Evolutionary conservation across 805 yeast species (phyloP).

Genomic region (Yueomyces sp.): DNA sequence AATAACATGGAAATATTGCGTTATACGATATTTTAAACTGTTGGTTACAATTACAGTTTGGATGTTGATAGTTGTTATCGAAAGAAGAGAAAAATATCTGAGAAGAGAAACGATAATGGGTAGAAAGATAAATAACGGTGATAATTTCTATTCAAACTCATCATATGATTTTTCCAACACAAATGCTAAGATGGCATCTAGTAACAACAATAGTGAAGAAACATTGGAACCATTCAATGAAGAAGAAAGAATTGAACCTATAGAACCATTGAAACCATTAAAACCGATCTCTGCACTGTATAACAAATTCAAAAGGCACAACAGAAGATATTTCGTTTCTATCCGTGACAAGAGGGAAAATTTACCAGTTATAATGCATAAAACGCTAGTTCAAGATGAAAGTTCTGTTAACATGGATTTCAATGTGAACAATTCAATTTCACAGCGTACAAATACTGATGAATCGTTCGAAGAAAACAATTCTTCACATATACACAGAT

Average conservation of each 20-base stretch:
- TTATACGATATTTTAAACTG: slow-evolving; percentile 12
- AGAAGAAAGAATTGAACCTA: no score
- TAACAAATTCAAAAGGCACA: slow-evolving; percentile 1
- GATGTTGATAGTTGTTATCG: slow-evolving; percentile 21
- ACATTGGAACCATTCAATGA: no score
- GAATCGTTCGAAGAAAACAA: no score
- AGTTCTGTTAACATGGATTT: no score
- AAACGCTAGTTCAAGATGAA: no score
- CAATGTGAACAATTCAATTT: no score
- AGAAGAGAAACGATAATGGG: slow-evolving; percentile 21
- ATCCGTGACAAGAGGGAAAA: no score
- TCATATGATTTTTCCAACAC: slow-evolving; percentile 6
- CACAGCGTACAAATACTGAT: no score
- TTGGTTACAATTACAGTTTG: slow-evolving; percentile 21
- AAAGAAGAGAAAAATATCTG: slow-evolving; percentile 14
- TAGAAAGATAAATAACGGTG: slow-evolving; percentile 17
- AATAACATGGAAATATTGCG: slow-evolving; percentile 14
- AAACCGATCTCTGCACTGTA: background rate
- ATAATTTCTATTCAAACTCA: slow-evolving; percentile 18
- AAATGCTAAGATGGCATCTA: background rate
- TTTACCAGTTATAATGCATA: no score
- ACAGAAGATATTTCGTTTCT: background rate
- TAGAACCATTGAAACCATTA: background rate
- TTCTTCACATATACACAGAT: no score
- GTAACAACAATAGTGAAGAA: no score